Evolutionary conservation across 2,329 filamentous ascomycete genomes (phyloP).

Genomic region (Orbilia quercus): DNA sequence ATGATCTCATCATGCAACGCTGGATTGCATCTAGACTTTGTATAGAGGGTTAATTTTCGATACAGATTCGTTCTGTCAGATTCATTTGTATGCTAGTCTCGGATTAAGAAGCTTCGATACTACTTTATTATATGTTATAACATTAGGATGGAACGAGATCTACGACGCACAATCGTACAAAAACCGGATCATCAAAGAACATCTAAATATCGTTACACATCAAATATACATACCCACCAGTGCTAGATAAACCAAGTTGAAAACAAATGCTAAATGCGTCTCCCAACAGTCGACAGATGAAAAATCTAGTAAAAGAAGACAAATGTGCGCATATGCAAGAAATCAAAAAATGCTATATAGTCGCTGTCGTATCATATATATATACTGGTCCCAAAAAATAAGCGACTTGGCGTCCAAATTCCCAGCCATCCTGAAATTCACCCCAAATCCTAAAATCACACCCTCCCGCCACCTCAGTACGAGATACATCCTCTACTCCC

Average conservation of each 20-base stretch:
- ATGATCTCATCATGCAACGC: no score
- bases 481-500: slow-evolving; percentile 20
- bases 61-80: no score
- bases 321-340: slow-evolving; percentile 12
- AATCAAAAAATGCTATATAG: neutral
- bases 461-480: no score
- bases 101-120: no score
- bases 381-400: neutral
- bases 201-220: slow-evolving; percentile 31
- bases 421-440: neutral
- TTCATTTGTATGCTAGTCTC: no score
- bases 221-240: neutral
- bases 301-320: neutral
- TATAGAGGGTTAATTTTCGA: no score
- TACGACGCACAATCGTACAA: no score
- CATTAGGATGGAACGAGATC: no score
- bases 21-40: no score
- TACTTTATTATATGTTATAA: no score
- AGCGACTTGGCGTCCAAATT: neutral
- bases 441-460: no score
- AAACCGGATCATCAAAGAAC: slow-evolving; percentile 9
- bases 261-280: neutral
- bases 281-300: neutral
- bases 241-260: no score
- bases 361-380: slow-evolving; percentile 8